These are phyloP conservation scores for Physcomitrium patens DNA, from an alignment of 225 moss, liverwort and hornwort genomes.

Conservation along the genomic window DNA sequence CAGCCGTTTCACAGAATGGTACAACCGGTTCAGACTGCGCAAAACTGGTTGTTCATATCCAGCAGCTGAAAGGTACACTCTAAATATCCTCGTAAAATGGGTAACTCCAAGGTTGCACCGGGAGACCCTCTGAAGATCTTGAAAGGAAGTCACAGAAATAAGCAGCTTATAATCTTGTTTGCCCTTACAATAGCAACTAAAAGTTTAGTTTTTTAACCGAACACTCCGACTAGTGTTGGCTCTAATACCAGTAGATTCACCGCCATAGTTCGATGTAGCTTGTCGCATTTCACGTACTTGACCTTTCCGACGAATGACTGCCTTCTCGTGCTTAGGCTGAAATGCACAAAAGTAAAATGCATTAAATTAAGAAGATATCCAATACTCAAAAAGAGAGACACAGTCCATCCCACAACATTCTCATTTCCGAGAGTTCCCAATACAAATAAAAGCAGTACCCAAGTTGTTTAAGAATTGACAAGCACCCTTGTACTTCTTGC, in stretches of 20 bases:
- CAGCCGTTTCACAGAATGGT: no score
- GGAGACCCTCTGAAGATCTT: background rate
- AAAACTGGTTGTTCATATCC: no score
- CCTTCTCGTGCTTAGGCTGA: conserved; percentile 96
- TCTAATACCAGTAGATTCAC: conserved; percentile 87
- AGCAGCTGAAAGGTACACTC: no score
- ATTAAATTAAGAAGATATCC: background rate
- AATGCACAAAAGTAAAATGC: background rate
- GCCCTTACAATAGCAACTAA: conserved; percentile 2
- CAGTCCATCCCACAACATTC: no score
- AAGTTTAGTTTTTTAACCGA: conserved; percentile 57
- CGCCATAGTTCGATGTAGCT: conserved; percentile 75
- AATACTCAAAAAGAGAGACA: background rate
- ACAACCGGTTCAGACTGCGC: no score
- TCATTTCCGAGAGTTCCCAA: background rate
- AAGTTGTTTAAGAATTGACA: no score
- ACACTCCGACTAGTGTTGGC: conserved; percentile 90
- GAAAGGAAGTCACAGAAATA: background rate
- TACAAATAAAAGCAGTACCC: no score
- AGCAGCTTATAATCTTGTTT: conserved; percentile 1
- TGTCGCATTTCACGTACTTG: conserved; percentile 77
- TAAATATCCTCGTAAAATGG: no score
- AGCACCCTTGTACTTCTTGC: conserved; percentile 85
- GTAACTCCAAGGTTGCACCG: no score
- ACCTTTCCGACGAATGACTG: conserved; percentile 85